Evolutionary conservation across 352 stramenopile species (phyloP), one percentile per base, ranked within the genome.

Genomic region (Phytopythium cucurbitacearum): DNA sequence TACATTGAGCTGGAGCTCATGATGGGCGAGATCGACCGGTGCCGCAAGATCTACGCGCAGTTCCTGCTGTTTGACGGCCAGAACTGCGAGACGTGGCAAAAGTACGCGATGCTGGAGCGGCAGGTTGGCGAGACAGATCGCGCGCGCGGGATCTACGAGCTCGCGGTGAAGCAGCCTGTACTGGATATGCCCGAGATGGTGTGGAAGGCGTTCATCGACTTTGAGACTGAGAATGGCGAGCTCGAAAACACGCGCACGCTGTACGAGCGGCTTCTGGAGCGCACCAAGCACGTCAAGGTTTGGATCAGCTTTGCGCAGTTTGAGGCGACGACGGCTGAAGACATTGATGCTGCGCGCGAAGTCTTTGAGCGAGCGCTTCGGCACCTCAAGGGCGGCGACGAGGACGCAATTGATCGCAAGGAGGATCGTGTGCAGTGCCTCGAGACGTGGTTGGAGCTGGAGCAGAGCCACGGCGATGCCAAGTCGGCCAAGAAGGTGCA

Each of bases 131-230:
- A 99, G 66, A 82, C 79, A 2, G 92, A 98, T 53, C 86, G 96
- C 49, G 80, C 88, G 2, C 75, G 96, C 11, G 96, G 95, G 7
- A 97, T 99, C 36, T 99, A 96, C 62, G 96, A 99, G 73, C 73
- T 99, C 8, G 97, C 96, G 12, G 80, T 99, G 48, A 76, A 85
- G 38, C 96, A 99, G 70, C 67, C 89, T 2, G 81, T 95, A 43
- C 75, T 99, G 15, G 97, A 99, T 65, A 99, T 98, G 92, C 97
- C 97, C 12, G 97, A 99, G 71, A 89, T 98, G 57, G 85, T 99
- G 47, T 99, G 97, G 97, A 99, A 99, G 65, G 83, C 87, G 44
- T 99, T 98, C 67, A 99, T 99, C 59, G 97, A 99, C 71, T 98
- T 99, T 73, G 97, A 99, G 80, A 97, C 98, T 32, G 69, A 91